These are phyloP conservation scores for Dimargaris verticillata DNA, from an alignment of 192 early-diverging fungal genomes.

Conservation along the genomic window DNA sequence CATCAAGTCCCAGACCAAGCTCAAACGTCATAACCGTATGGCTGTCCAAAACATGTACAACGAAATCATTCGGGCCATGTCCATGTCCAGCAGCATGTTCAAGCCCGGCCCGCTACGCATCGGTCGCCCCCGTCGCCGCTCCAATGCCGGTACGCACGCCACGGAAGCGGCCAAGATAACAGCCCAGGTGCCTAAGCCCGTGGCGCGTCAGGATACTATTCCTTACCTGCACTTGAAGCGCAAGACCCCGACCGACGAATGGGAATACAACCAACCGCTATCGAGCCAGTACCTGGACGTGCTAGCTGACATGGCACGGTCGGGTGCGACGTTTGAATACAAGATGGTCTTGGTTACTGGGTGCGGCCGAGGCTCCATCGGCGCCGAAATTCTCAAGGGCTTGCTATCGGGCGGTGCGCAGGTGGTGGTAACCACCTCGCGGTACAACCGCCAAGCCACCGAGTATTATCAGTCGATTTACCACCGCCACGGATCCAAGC, in stretches of 20 bases:
- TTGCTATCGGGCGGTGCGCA: slow-evolving; percentile 73
- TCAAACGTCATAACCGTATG: slow-evolving; percentile 55
- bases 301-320: slow-evolving; percentile 56
- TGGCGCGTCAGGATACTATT: slow-evolving; percentile 44
- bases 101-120: slow-evolving; percentile 29
- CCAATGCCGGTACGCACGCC: slow-evolving; percentile 17
- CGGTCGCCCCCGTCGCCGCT: slow-evolving; percentile 29
- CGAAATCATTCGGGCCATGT: slow-evolving; percentile 54
- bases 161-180: neutral
- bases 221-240: slow-evolving; percentile 63
- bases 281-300: slow-evolving; percentile 72
- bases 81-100: slow-evolving; percentile 56
- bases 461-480: slow-evolving; percentile 81
- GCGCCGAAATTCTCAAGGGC: slow-evolving; percentile 62
- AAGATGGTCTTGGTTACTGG: slow-evolving; percentile 80
- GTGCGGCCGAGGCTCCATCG: slow-evolving; percentile 80
- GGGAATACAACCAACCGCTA: slow-evolving; percentile 65
- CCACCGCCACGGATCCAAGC: slow-evolving; percentile 74
- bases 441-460: slow-evolving; percentile 59
- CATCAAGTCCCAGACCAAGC: slow-evolving; percentile 56
- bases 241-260: slow-evolving; percentile 47
- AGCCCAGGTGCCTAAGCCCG: slow-evolving; percentile 33
- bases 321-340: slow-evolving; percentile 74
- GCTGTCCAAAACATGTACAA: slow-evolving; percentile 50
- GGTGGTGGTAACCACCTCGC: slow-evolving; percentile 83